Percentiles rank a stretch among this genome's conserved stretches.
phyloP scores from a whole-genome alignment of 2,329 filamentous ascomycete genomes.

The Byssothecium circinans region DNA sequence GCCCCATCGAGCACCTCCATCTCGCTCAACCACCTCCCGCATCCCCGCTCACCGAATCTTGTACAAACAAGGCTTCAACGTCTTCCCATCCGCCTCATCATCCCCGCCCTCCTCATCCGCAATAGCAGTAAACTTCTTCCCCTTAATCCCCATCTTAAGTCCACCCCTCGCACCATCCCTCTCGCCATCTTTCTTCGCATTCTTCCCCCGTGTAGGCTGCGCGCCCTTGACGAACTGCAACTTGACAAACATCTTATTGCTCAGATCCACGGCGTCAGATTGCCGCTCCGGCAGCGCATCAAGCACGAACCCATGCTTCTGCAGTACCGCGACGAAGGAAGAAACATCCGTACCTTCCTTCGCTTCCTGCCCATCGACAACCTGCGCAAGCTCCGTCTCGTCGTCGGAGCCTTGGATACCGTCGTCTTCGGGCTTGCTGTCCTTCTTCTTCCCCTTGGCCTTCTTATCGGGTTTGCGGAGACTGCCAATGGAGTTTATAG shows the following conservation, averaged over 20 bases:
- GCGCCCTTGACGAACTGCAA: slow-evolving; percentile 92
- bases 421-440: slow-evolving; percentile 52
- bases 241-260: slow-evolving; percentile 97
- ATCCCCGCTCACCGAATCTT: slow-evolving; percentile 64
- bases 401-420: slow-evolving; percentile 54
- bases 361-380: slow-evolving; percentile 69
- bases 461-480: slow-evolving; percentile 27
- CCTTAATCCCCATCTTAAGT: slow-evolving; percentile 57
- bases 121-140: slow-evolving; percentile 33
- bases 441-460: slow-evolving; percentile 49
- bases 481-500: slow-evolving; percentile 66
- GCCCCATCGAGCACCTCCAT: background rate
- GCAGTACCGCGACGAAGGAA: slow-evolving; percentile 81
- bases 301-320: slow-evolving; percentile 80
- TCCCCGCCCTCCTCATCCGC: slow-evolving; percentile 59
- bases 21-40: background rate
- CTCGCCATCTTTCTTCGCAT: slow-evolving; percentile 51
- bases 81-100: slow-evolving; percentile 64
- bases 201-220: slow-evolving; percentile 74
- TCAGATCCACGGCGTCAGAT: slow-evolving; percentile 70
- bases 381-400: slow-evolving; percentile 62
- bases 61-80: slow-evolving; percentile 94
- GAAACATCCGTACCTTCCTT: slow-evolving; percentile 79
- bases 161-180: slow-evolving; percentile 52
- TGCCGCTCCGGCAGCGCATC: slow-evolving; percentile 57